These are phyloP conservation scores for Porcisia hertigi DNA, from an alignment of 208 protist species.

Conservation along the genomic window DNA sequence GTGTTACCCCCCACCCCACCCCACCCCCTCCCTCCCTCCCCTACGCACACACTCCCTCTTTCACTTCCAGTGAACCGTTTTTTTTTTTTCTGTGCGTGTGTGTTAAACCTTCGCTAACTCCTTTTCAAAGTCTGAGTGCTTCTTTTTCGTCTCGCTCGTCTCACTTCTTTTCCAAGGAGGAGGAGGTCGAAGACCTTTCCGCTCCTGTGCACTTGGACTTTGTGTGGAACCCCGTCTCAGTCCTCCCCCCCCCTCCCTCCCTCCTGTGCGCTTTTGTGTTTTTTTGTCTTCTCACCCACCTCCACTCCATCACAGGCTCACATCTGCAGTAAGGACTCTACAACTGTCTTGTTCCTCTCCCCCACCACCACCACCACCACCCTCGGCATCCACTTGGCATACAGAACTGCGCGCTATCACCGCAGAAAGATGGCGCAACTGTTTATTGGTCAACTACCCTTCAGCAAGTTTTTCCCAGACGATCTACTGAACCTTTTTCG, in stretches of 20 bases:
- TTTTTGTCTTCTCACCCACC: neutral
- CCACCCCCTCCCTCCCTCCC: neutral
- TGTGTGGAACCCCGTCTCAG: no score
- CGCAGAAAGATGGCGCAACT: slow-evolving; percentile 31
- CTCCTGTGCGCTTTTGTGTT: neutral
- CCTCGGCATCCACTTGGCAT: neutral
- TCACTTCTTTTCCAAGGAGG: neutral
- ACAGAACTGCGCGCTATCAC: neutral
- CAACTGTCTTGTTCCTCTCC: no score
- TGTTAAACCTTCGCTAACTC: neutral
- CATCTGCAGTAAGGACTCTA: neutral
- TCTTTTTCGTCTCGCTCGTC: neutral
- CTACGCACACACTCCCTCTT: neutral
- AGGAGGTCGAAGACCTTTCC: no score
- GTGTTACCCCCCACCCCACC: neutral
- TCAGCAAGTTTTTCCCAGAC: slow-evolving; percentile 51
- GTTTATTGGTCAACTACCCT: slow-evolving; percentile 48
- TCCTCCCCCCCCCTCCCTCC: no score
- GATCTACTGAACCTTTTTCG: slow-evolving; percentile 44
- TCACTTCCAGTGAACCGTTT: neutral
- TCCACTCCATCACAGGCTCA: neutral
- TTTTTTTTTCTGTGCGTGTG: neutral
- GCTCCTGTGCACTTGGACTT: no score
- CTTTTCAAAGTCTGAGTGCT: neutral
- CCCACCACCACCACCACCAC: neutral